Evolutionary conservation across 805 yeast genomes (phyloP).

Genomic region (Saccharomycopsis javanensis): DNA sequence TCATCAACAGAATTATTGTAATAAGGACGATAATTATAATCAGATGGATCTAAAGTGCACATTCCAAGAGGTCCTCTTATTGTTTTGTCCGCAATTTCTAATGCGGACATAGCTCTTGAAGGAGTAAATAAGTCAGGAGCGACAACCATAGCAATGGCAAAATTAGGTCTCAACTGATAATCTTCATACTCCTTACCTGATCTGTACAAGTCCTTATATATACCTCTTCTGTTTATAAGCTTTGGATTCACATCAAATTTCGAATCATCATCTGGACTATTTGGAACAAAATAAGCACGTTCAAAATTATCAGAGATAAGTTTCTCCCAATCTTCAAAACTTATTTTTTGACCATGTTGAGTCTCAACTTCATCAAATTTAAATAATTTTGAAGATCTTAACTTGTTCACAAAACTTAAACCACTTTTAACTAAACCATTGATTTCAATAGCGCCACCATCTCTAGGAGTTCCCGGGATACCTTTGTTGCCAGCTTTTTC

Average conservation of each 20-base stretch:
- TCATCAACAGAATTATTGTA: constrained; percentile 74
- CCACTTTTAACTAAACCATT: constrained; percentile 81
- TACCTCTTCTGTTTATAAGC: constrained; percentile 81
- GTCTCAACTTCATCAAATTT: constrained; percentile 46
- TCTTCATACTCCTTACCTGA: constrained; percentile 88
- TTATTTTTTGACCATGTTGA: constrained; percentile 45
- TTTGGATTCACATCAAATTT: constrained; percentile 50
- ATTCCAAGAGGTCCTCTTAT: constrained; percentile 88
- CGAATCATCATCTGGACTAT: constrained; percentile 48
- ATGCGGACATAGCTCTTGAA: constrained; percentile 50
- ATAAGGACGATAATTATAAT: constrained; percentile 84
- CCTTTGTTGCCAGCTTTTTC: constrained; percentile 74
- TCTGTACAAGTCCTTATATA: constrained; percentile 77
- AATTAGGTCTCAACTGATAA: constrained; percentile 86
- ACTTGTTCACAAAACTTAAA: constrained; percentile 63
- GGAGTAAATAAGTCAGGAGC: constrained; percentile 85
- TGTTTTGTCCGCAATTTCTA: constrained; percentile 58
- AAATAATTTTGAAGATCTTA: constrained; percentile 47
- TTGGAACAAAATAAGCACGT: constrained; percentile 66
- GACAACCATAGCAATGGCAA: constrained; percentile 84
- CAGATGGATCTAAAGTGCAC: constrained; percentile 87
- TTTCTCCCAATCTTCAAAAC: constrained; percentile 63
- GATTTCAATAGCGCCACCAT: constrained; percentile 92
- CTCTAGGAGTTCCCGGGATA: constrained; percentile 95
- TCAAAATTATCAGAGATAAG: constrained; percentile 69